These are phyloP conservation scores for Penicillium thymicola DNA, from an alignment of 2,329 filamentous ascomycete genomes.

Conservation along the genomic window DNA sequence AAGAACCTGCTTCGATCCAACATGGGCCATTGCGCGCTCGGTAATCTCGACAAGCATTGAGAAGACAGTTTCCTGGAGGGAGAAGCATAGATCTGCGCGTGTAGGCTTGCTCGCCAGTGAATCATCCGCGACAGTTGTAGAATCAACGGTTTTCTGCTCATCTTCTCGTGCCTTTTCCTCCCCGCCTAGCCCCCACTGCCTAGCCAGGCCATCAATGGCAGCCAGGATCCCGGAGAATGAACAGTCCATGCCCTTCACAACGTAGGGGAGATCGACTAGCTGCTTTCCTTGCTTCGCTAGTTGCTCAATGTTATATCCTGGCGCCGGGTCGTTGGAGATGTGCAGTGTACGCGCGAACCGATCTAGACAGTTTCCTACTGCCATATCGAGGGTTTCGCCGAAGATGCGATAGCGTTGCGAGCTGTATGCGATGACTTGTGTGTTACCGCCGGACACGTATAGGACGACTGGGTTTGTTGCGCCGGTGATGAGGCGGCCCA, in stretches of 20 bases:
- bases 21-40: conserved; percentile 96
- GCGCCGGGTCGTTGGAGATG: conserved; percentile 93
- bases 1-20: conserved; percentile 83
- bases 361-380: conserved; percentile 95
- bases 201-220: conserved; percentile 74
- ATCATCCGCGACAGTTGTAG: conserved; percentile 27
- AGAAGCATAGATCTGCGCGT: conserved; percentile 84
- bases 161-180: conserved; percentile 52
- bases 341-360: conserved; percentile 86
- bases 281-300: conserved; percentile 70
- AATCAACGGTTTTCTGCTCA: conserved; percentile 12
- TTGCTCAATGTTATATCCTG: conserved; percentile 97
- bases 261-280: conserved; percentile 85
- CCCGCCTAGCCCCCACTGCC: conserved; percentile 39
- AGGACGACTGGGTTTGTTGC: conserved; percentile 89
- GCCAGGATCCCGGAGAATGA: conserved; percentile 92
- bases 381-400: conserved; percentile 94
- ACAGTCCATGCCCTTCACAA: conserved; percentile 98
- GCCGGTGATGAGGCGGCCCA: conserved; percentile 90
- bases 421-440: conserved; percentile 95
- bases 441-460: conserved; percentile 94
- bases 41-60: conserved; percentile 99
- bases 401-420: conserved; percentile 96
- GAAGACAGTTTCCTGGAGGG: conserved; percentile 89
- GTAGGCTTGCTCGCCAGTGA: conserved; percentile 53